A percentile compares a stretch with the other conserved stretches of the same genome.
These are phyloP conservation scores for Cladosporium sp. DNA, from an alignment of 2,329 filamentous ascomycete genomes.

Conservation along the genomic window DNA sequence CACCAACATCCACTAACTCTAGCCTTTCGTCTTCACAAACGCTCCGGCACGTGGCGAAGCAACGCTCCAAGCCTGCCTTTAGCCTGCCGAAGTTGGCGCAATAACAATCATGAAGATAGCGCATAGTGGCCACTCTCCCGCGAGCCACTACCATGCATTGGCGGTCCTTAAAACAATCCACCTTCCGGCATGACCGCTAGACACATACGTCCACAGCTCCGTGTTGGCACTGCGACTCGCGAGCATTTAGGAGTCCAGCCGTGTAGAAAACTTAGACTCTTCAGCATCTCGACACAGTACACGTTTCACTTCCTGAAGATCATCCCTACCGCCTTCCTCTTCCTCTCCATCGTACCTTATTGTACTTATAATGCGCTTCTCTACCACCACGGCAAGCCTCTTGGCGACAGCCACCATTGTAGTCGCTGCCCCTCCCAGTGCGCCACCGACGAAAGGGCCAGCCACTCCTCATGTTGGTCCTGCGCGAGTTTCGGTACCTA, in stretches of 20 bases:
- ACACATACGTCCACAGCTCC: neutral
- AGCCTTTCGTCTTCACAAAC: neutral
- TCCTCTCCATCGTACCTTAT: neutral
- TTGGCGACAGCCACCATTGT: neutral
- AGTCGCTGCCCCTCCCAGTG: neutral
- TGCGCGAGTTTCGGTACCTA: neutral
- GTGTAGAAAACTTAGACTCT: neutral
- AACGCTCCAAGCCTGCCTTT: neutral
- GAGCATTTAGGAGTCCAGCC: neutral
- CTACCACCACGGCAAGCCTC: neutral
- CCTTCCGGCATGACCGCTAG: conserved; percentile 1
- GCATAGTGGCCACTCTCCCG: no score
- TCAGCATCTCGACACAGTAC: neutral
- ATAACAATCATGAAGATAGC: conserved; percentile 5
- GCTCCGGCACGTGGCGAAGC: neutral
- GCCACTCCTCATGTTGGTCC: neutral
- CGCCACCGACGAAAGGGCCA: neutral
- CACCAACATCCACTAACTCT: neutral
- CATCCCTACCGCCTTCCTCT: neutral
- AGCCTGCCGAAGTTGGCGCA: conserved; percentile 6
- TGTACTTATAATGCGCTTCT: neutral
- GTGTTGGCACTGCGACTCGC: neutral
- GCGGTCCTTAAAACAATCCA: neutral
- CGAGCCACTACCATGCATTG: neutral
- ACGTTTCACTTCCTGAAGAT: conserved; percentile 7